These are phyloP conservation scores for Schizochytrium sp. DNA, from an alignment of 108 stramenopile species.

Conservation along the genomic window DNA sequence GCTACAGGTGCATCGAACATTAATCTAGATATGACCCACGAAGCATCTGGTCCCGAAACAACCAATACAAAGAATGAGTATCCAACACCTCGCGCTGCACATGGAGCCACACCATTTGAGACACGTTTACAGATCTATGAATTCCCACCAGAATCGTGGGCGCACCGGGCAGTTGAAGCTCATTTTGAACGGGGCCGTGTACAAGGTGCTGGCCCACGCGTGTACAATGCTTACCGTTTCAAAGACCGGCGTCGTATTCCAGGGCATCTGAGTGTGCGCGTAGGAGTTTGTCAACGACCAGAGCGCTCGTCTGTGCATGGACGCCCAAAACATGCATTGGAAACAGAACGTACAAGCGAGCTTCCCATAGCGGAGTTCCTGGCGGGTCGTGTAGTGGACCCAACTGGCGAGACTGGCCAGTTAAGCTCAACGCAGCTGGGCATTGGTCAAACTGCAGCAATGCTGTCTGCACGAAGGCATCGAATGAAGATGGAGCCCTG, in stretches of 20 bases:
- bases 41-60: too few species aligned
- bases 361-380: constrained; percentile 16
- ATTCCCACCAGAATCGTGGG: constrained; percentile 29
- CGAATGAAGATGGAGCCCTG: constrained; percentile 56
- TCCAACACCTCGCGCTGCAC: background rate
- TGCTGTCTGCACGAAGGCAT: background rate
- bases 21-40: background rate
- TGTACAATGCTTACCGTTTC: constrained; percentile 34
- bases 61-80: too few species aligned
- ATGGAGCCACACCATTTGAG: background rate
- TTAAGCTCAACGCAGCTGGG: background rate
- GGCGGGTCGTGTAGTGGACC: background rate
- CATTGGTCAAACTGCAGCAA: background rate
- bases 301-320: background rate
- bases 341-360: constrained; percentile 2
- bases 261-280: background rate
- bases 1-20: constrained; percentile 16
- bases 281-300: background rate
- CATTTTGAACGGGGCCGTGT: background rate
- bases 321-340: background rate
- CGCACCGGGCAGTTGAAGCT: background rate
- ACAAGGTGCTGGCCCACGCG: background rate
- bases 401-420: background rate
- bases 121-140: constrained; percentile 15
- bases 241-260: background rate